Conservation (phyloP, 768 basidiomycete species). For the Suillus lakei region DNA sequence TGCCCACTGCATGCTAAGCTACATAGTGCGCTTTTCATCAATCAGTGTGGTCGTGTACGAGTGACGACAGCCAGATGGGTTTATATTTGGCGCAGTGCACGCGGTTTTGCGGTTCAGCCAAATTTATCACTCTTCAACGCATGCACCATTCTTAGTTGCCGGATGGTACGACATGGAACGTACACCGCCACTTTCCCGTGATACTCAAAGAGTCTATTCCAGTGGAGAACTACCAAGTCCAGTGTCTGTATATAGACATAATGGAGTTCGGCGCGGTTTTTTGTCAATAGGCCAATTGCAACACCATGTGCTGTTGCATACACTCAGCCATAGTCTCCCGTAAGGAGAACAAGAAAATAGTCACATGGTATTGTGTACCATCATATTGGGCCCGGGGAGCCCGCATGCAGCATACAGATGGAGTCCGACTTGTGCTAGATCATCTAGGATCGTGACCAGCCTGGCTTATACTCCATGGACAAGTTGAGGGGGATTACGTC, state of each 20-base stretch:
- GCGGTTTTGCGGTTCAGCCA: background rate
- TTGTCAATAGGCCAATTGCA: too few species aligned
- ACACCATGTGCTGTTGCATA: too few species aligned
- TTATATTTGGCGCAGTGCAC: background rate
- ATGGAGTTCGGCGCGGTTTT: too few species aligned
- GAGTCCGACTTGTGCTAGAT: too few species aligned
- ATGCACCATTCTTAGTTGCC: background rate
- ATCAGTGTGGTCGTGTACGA: background rate
- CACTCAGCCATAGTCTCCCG: too few species aligned
- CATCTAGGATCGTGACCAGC: too few species aligned
- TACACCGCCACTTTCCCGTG: background rate
- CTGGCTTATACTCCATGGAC: too few species aligned
- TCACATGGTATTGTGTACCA: background rate
- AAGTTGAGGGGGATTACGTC: too few species aligned
- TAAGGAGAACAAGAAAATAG: too few species aligned
- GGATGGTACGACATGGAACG: background rate
- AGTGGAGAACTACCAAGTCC: background rate
- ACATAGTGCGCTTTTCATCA: background rate
- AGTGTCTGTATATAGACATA: background rate
- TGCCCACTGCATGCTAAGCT: background rate
- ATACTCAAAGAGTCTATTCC: background rate
- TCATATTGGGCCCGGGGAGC: too few species aligned
- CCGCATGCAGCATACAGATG: too few species aligned
- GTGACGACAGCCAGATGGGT: background rate
- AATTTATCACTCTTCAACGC: background rate